These are phyloP conservation scores for Mrakia frigida DNA, from an alignment of 768 basidiomycete genomes.

Conservation along the genomic window DNA sequence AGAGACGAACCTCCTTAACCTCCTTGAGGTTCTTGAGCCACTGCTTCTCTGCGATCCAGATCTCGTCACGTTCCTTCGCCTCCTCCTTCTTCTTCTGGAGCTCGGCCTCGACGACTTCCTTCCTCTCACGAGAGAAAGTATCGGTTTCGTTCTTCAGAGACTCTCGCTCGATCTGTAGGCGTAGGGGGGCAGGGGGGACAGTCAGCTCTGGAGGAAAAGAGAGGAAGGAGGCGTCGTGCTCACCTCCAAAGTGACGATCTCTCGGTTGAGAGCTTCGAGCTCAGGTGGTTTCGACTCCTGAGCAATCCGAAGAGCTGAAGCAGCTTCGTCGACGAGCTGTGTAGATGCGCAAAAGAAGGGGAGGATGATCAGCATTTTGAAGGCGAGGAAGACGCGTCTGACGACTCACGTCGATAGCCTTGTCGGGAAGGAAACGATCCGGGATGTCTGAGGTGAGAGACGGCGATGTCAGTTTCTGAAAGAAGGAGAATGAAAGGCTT, in stretches of 20 bases:
- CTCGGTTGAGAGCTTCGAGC: constrained; percentile 72
- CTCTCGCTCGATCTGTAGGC: constrained; percentile 65
- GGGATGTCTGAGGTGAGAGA: constrained; percentile 60
- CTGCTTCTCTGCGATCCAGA: constrained; percentile 58
- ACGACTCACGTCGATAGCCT: constrained; percentile 54
- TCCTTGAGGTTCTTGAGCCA: constrained; percentile 43
- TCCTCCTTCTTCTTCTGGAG: constrained; percentile 59
- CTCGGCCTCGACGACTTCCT: constrained; percentile 60
- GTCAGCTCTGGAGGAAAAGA: not conserved
- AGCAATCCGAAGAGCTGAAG: constrained; percentile 74
- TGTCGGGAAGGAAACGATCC: constrained; percentile 82
- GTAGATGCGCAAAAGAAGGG: not conserved
- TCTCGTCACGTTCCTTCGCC: constrained; percentile 56
- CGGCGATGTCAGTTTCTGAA: too few species aligned
- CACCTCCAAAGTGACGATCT: constrained; percentile 70
- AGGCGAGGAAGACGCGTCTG: not conserved
- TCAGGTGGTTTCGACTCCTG: constrained; percentile 85
- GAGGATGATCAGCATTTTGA: not conserved
- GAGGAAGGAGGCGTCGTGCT: not conserved
- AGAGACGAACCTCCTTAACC: constrained; percentile 39
- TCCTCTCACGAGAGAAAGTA: constrained; percentile 70
- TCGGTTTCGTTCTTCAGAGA: constrained; percentile 83
- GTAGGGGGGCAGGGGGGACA: not conserved
- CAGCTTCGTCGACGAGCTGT: constrained; percentile 79
- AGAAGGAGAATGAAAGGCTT: too few species aligned